Conservation (phyloP, 2,329 filamentous ascomycete genomes). For the Huntiella decipiens region DNA sequence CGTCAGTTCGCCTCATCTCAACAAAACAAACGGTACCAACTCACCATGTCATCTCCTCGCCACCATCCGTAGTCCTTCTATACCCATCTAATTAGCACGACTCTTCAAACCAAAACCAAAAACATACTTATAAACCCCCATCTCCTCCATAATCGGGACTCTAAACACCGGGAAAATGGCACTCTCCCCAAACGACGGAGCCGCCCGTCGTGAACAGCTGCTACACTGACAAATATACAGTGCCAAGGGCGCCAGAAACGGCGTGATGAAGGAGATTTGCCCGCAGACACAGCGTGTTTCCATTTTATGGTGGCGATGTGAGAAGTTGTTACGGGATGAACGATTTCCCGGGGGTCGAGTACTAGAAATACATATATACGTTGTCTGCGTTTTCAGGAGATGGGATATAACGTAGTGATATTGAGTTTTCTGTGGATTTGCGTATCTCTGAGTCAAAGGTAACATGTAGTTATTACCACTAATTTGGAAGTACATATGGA, state of each 20-base stretch:
- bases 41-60: conserved; percentile 38
- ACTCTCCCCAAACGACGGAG: conserved; percentile 47
- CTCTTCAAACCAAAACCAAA: conserved; percentile 14
- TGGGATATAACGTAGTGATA: too few relatives aligned
- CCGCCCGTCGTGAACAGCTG: conserved; percentile 45
- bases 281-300: conserved; percentile 47
- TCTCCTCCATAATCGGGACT: conserved; percentile 28
- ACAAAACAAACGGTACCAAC: too few relatives aligned
- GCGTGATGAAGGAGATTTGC: conserved; percentile 41
- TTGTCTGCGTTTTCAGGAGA: too few relatives aligned
- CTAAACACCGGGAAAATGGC: conserved; percentile 51
- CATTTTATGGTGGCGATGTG: conserved; percentile 21
- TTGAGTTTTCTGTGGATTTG: too few relatives aligned
- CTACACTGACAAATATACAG: conserved; percentile 54
- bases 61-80: conserved; percentile 20
- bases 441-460: too few relatives aligned
- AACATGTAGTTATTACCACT: too few relatives aligned
- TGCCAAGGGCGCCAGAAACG: conserved; percentile 37
- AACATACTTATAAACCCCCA: conserved; percentile 38
- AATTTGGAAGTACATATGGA: too few relatives aligned
- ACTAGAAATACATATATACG: too few relatives aligned
- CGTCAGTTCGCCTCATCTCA: too few relatives aligned
- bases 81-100: too few relatives aligned
- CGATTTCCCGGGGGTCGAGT: too few relatives aligned
- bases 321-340: too few relatives aligned